Conservation (phyloP, 805 yeast species). For the Candida glaebosa region DNA sequence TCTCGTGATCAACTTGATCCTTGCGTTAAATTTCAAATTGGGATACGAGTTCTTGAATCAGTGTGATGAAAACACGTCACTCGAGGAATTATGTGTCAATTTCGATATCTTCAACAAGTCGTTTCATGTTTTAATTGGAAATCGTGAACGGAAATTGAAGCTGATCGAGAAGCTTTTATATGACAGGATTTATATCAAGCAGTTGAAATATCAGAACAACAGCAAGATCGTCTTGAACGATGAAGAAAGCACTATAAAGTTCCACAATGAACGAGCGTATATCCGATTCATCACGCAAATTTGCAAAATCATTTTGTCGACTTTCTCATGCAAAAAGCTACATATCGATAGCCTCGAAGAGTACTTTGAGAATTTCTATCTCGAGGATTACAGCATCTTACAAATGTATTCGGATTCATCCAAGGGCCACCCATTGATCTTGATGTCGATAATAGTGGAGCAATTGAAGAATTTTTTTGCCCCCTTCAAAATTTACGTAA, state of each 20-base stretch:
- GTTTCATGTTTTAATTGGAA: slow-evolving; percentile 9
- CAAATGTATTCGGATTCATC: slow-evolving; percentile 19
- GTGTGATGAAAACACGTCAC: background rate
- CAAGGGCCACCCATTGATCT: slow-evolving; percentile 16
- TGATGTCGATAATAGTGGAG: slow-evolving; percentile 16
- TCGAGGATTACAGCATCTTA: slow-evolving; percentile 21
- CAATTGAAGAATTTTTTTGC: slow-evolving; percentile 14
- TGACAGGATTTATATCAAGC: slow-evolving; percentile 6
- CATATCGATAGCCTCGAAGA: background rate
- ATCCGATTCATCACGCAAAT: slow-evolving; percentile 5
- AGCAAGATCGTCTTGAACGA: background rate
- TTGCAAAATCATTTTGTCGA: slow-evolving; percentile 4
- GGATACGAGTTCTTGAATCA: background rate
- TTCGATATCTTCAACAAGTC: slow-evolving; percentile 15
- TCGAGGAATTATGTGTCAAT: slow-evolving; percentile 19
- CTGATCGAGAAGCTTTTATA: slow-evolving; percentile 8
- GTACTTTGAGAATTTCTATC: slow-evolving; percentile 7
- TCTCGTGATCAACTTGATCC: background rate
- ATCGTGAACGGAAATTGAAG: slow-evolving; percentile 7
- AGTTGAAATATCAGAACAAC: slow-evolving; percentile 1
- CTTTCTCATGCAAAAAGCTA: slow-evolving; percentile 1
- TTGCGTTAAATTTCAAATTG: slow-evolving; percentile 2
- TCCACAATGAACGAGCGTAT: slow-evolving; percentile 6
- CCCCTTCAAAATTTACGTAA: slow-evolving; percentile 2
- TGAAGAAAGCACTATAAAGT: slow-evolving; percentile 1